Percentiles rank a stretch among this genome's conserved stretches.
phyloP scores from a whole-genome alignment of 2,329 filamentous ascomycete species.

The Pyricularia grisea region DNA sequence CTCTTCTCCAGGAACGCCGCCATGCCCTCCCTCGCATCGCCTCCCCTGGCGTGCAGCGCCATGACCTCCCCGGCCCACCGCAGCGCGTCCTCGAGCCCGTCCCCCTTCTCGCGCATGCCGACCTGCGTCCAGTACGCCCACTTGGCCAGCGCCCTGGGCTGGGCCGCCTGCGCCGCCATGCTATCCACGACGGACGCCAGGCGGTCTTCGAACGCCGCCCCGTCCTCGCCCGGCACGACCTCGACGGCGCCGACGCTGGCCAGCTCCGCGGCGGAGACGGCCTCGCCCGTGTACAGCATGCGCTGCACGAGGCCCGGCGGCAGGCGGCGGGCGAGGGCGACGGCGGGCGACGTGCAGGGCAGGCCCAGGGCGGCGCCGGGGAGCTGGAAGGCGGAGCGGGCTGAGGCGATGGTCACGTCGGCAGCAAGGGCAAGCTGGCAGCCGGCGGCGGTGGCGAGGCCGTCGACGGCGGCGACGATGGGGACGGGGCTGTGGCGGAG shows the following conservation, averaged over 20 bases:
- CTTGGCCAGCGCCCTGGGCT: constrained; percentile 22
- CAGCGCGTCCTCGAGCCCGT: constrained; percentile 17
- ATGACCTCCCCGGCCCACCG: constrained; percentile 19
- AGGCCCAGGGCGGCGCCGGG: constrained; percentile 20
- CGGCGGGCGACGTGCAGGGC: constrained; percentile 21
- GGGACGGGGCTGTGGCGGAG: constrained; percentile 20
- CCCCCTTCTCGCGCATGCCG: constrained; percentile 10
- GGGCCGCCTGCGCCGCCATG: constrained; percentile 14
- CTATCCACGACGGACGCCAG: constrained; percentile 15
- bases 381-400: constrained; percentile 14
- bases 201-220: constrained; percentile 13
- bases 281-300: constrained; percentile 20
- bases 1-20: constrained; percentile 17
- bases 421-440: constrained; percentile 22
- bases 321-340: constrained; percentile 16
- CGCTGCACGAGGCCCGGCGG: constrained; percentile 16
- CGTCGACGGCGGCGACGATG: constrained; percentile 20
- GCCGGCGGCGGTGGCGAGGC: constrained; percentile 21
- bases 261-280: constrained; percentile 13
- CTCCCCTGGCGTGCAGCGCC: constrained; percentile 18
- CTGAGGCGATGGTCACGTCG: constrained; percentile 18
- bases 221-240: constrained; percentile 13
- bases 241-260: constrained; percentile 16
- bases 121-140: constrained; percentile 25
- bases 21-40: constrained; percentile 20